Base-by-base conservation (phyloP, 2,329 filamentous ascomycete genomes). In the Juglanconis sp. region DNA sequence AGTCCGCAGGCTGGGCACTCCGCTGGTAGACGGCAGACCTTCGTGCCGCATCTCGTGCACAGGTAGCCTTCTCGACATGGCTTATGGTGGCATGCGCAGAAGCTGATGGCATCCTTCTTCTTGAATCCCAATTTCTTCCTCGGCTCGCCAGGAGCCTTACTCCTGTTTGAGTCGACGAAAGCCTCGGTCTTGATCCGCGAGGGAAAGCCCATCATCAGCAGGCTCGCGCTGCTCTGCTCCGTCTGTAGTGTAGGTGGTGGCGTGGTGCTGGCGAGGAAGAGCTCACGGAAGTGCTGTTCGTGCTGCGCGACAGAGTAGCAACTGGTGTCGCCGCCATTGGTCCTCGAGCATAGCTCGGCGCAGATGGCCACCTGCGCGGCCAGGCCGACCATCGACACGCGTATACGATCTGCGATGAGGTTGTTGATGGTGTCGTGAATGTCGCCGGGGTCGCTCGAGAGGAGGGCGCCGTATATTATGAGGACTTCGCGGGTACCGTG, bases 171-270 rank as follows among this genome's bases (percentile, higher is more conserved):
- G 35, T 34, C 47, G 5, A 53, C 44, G 8, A 31, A 34, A 24
- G 49, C 53, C 56, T 61, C 61, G n/a, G 62, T 56, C 47, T 95
- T 85, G 2, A 89, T 90, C 42, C 93, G 85, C 5, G 91, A 96
- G 0, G 95, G 95, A 70, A 99, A 99, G 4, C 95, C 95, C 94
- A 99, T 99, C 90, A 96, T 96, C 32, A 99, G 84, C 46, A 99
- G 79, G 57, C 84, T 87, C 1, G 85, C 81, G 8, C 81, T 81
- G 62, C 79, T 81, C 68, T 84, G 81, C 65, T 84, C 82, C 46
- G 77, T 74, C 3, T 87, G 85, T 57, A 90, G 86, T 11, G 92
- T 91, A 17, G 92, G 88, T 0, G 94, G 95, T 1, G 95, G 95
- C 2, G 92, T 97, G 0, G 95, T 98, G 52, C 90, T 86, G 17